phyloP scores from a whole-genome alignment of 2,329 filamentous ascomycete species.

The Raffaelea deltoideospora region DNA sequence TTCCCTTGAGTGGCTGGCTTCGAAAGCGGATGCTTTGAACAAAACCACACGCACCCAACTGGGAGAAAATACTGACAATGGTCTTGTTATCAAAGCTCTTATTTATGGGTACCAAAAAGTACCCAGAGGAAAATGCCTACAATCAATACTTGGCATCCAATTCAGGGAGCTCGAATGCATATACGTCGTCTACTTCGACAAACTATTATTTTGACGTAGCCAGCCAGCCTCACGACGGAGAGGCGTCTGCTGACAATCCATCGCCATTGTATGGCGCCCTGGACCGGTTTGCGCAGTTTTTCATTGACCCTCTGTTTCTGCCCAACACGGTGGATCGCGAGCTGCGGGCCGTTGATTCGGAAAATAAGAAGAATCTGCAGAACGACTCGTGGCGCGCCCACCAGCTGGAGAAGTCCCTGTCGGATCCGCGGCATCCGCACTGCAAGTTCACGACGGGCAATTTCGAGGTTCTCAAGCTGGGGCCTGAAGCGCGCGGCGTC shows the following conservation, averaged over 20 bases:
- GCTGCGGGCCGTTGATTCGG: slow-evolving; percentile 77
- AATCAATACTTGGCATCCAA: slow-evolving; percentile 81
- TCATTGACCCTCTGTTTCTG: slow-evolving; percentile 75
- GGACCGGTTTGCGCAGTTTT: slow-evolving; percentile 89
- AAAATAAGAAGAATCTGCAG: slow-evolving; percentile 96
- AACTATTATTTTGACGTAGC: slow-evolving; percentile 98
- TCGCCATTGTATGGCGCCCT: slow-evolving; percentile 62
- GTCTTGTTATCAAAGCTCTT: slow-evolving; percentile 40
- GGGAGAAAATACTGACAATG: neutral
- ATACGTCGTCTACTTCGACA: slow-evolving; percentile 82
- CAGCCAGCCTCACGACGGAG: slow-evolving; percentile 51
- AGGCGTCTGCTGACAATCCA: slow-evolving; percentile 37
- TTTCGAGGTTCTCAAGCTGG: slow-evolving; percentile 68
- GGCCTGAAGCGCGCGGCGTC: slow-evolving; percentile 63
- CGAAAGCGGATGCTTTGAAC: too few relatives aligned
- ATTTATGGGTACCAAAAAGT: slow-evolving; percentile 99
- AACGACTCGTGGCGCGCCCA: slow-evolving; percentile 77
- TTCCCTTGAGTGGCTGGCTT: too few relatives aligned
- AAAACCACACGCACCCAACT: too few relatives aligned
- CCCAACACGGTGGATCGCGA: slow-evolving; percentile 76
- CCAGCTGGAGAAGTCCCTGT: slow-evolving; percentile 77
- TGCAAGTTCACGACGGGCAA: slow-evolving; percentile 89
- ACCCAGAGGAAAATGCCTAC: slow-evolving; percentile 90
- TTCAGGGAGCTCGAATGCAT: slow-evolving; percentile 87
- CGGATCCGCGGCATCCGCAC: slow-evolving; percentile 75